Percentiles rank a stretch among this genome's conserved stretches.
phyloP scores from a whole-genome alignment of 2,329 filamentous ascomycete species.

The Alternaria incomplexa region DNA sequence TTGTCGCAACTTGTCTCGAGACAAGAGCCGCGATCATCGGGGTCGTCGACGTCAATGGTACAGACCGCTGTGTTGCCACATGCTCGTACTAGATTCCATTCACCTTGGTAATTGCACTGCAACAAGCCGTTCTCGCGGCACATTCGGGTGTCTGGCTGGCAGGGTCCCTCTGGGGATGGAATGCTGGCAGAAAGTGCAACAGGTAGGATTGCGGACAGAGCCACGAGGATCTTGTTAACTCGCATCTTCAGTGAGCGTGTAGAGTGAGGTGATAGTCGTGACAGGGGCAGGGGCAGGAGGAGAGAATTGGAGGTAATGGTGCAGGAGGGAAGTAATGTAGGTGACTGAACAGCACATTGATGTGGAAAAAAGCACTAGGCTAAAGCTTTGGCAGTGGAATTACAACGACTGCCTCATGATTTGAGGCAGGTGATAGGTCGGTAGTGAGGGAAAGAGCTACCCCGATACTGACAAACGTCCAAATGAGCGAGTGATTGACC shows the following conservation, averaged over 20 bases:
- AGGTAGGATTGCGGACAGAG: background rate
- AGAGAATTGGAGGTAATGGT: background rate
- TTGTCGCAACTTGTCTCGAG: no score
- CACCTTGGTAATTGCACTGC: background rate
- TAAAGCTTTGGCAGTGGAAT: no score
- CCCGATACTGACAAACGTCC: background rate
- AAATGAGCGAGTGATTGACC: background rate
- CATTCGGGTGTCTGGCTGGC: background rate
- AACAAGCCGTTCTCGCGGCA: background rate
- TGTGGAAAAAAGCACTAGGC: no score
- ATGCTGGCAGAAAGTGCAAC: background rate
- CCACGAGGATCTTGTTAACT: constrained; percentile 1
- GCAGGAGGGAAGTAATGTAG: background rate
- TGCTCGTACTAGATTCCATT: background rate
- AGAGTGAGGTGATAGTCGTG: background rate
- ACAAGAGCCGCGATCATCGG: background rate
- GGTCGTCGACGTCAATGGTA: background rate
- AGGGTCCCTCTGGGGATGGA: background rate
- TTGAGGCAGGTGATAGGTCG: background rate
- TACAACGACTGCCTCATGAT: background rate
- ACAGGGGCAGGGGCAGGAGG: background rate
- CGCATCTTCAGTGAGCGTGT: constrained; percentile 8
- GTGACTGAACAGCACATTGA: no score
- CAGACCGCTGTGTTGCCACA: background rate
- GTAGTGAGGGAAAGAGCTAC: background rate